Conservation (phyloP, 169 alveolate species). For the Plasmodium gonderi region DNA sequence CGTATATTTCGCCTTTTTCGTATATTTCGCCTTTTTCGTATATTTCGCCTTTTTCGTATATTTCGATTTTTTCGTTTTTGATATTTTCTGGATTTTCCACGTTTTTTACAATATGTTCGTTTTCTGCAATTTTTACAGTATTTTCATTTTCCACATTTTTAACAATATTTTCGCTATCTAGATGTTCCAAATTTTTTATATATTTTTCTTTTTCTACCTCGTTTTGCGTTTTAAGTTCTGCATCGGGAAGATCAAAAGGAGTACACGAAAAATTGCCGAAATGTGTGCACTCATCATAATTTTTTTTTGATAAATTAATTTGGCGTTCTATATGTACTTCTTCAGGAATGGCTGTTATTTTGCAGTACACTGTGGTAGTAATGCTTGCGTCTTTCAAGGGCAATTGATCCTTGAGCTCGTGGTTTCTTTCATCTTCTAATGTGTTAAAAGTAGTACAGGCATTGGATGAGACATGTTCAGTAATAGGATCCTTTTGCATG, state of each 20-base stretch:
- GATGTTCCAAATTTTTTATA: neutral
- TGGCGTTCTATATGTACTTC: neutral
- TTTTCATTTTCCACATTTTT: neutral
- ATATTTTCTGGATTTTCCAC: too few species aligned
- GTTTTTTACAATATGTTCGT: too few species aligned
- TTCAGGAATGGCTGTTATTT: neutral
- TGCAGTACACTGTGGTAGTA: neutral
- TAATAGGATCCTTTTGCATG: neutral
- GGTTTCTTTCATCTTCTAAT: neutral
- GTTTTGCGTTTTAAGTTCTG: neutral
- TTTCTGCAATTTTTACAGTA: too few species aligned
- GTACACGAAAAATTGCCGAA: neutral
- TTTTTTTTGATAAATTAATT: neutral
- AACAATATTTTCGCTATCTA: neutral
- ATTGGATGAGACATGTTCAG: neutral
- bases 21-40: neutral
- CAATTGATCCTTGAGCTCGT: neutral
- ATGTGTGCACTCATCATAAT: neutral
- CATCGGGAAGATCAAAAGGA: neutral
- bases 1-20: neutral
- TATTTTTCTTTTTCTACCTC: neutral
- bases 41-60: too few species aligned
- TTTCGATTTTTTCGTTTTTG: too few species aligned
- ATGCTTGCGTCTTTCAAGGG: neutral
- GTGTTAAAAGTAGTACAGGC: neutral